These are phyloP conservation scores for Penicillium macrosclerotiorum DNA, from an alignment of 495 filamentous ascomycete species.

Conservation along the genomic window DNA sequence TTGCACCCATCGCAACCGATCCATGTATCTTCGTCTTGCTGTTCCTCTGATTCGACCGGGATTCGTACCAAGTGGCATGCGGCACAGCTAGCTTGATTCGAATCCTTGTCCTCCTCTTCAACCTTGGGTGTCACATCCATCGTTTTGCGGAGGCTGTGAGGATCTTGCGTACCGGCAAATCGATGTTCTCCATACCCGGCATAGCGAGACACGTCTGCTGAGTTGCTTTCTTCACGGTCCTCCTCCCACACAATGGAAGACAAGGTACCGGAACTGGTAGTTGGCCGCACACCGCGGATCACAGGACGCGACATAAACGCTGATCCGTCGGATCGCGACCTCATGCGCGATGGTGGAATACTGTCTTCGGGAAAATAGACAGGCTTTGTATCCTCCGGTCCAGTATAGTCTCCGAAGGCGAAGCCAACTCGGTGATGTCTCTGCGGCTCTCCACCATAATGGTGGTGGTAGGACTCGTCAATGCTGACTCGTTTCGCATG, in stretches of 20 bases:
- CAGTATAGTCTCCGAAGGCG: slow-evolving; percentile 8
- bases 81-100: slow-evolving; percentile 47
- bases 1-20: slow-evolving; percentile 76
- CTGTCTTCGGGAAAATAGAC: slow-evolving; percentile 7
- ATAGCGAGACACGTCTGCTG: slow-evolving; percentile 10
- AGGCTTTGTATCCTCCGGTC: slow-evolving; percentile 16
- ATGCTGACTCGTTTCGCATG: slow-evolving; percentile 38
- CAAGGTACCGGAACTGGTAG: slow-evolving; percentile 41
- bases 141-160: slow-evolving; percentile 6
- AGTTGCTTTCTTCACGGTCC: slow-evolving; percentile 27
- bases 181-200: slow-evolving; percentile 4
- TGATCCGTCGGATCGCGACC: slow-evolving; percentile 48
- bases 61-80: slow-evolving; percentile 51
- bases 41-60: slow-evolving; percentile 43
- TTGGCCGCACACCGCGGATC: slow-evolving; percentile 38
- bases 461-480: slow-evolving; percentile 31
- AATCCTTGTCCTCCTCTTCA: slow-evolving; percentile 31
- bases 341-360: slow-evolving; percentile 38
- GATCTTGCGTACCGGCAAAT: background rate
- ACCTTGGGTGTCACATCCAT: slow-evolving; percentile 21
- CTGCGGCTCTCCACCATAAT: slow-evolving; percentile 22
- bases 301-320: slow-evolving; percentile 39
- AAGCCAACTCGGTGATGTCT: slow-evolving; percentile 26
- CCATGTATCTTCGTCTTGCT: slow-evolving; percentile 57
- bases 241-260: slow-evolving; percentile 40